phyloP scores from a whole-genome alignment of 148 eudicot genomes.

The Persicaria maculosa region DNA sequence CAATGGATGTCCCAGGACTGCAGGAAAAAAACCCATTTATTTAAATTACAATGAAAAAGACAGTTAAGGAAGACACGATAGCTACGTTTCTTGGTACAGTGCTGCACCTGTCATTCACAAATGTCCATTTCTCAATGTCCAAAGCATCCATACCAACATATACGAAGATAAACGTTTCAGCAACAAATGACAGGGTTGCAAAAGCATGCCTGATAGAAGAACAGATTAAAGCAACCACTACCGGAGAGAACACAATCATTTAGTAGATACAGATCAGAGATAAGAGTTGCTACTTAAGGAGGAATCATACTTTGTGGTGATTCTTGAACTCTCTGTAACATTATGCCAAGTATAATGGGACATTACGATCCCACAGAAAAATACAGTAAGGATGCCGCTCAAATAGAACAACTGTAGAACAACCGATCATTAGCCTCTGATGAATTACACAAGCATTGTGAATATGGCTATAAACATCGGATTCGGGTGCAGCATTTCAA shows the following conservation, averaged over 20 bases:
- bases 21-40: conserved; percentile 13
- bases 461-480: background rate
- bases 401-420: conserved; percentile 58
- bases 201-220: conserved; percentile 64
- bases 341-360: conserved; percentile 92
- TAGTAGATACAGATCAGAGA: background rate
- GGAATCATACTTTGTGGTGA: conserved; percentile 62
- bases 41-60: background rate
- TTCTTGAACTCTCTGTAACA: conserved; percentile 74
- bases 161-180: conserved; percentile 66
- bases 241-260: background rate
- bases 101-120: conserved; percentile 53
- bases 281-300: conserved; percentile 12
- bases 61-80: background rate
- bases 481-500: background rate
- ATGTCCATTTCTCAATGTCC: conserved; percentile 86
- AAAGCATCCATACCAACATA: conserved; percentile 95
- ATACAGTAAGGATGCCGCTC: conserved; percentile 85
- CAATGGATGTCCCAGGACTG: conserved; percentile 74
- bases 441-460: background rate
- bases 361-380: conserved; percentile 94
- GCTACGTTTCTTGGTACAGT: background rate
- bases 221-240: background rate
- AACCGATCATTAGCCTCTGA: conserved; percentile 7
- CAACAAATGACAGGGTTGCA: conserved; percentile 78